A percentile compares a stretch with the other conserved stretches of the same genome.
Conservation (phyloP, 179 eudicot genomes). For the Actinidia polygama region DNA sequence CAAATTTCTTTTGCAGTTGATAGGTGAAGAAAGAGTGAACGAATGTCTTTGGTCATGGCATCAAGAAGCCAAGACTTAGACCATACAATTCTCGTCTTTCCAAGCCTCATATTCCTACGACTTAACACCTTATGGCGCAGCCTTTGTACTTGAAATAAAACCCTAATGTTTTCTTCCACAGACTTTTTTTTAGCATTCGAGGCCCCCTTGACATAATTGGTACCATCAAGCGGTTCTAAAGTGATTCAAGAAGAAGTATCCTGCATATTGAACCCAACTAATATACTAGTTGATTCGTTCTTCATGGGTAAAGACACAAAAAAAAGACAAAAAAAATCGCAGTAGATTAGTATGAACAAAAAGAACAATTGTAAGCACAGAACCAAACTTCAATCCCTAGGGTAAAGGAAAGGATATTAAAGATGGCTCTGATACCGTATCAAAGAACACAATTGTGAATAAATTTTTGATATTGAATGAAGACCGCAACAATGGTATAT, state of each 20-base stretch:
- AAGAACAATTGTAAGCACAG: not conserved
- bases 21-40: not conserved
- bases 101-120: not conserved
- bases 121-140: not conserved
- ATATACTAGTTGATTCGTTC: not conserved
- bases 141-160: not conserved
- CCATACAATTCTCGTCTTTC: not conserved
- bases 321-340: not conserved
- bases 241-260: not conserved
- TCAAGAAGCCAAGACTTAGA: not conserved
- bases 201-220: not conserved
- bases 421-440: too few relatives aligned
- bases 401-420: not conserved
- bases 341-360: not conserved
- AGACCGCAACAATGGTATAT: too few relatives aligned
- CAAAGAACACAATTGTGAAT: too few relatives aligned
- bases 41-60: not conserved
- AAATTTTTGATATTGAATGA: too few relatives aligned
- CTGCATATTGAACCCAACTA: not conserved
- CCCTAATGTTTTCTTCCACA: not conserved
- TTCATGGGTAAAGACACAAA: not conserved
- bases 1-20: not conserved
- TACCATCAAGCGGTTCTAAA: not conserved
- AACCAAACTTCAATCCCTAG: slow-evolving; percentile 7
- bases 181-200: not conserved